Evolutionary conservation across 176 grass and related monocot species (phyloP).

Genomic region (Tuctoria greenei): DNA sequence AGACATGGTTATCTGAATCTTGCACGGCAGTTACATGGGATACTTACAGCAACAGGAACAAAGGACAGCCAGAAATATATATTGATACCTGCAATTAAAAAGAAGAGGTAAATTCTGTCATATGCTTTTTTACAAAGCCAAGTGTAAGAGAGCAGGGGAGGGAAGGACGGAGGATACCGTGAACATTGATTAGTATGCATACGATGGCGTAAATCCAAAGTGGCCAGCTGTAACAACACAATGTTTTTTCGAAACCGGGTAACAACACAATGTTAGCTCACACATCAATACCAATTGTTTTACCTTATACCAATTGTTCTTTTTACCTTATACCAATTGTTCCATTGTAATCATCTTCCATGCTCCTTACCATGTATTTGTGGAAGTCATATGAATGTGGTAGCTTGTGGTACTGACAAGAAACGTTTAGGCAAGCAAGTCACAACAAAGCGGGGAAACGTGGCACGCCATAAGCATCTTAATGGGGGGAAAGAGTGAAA

Average conservation of each 20-base stretch:
- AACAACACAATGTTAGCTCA: slow-evolving; percentile 38
- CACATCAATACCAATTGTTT: slow-evolving; percentile 20
- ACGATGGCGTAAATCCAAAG: slow-evolving; percentile 87
- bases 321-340: slow-evolving; percentile 88
- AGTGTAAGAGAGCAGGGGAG: background rate
- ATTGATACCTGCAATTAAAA: slow-evolving; percentile 77
- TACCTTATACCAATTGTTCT: slow-evolving; percentile 90
- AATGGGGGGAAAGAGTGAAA: background rate
- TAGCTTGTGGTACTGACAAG: slow-evolving; percentile 76
- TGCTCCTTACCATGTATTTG: slow-evolving; percentile 97
- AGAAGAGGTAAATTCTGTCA: background rate
- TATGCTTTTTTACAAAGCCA: background rate
- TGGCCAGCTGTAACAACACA: slow-evolving; percentile 68
- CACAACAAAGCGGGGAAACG: slow-evolving; percentile 28
- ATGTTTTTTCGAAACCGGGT: too few relatives aligned
- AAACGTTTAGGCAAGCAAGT: slow-evolving; percentile 30
- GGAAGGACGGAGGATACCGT: slow-evolving; percentile 49
- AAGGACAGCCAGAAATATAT: slow-evolving; percentile 99
- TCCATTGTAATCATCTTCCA: slow-evolving; percentile 95
- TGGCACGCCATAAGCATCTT: slow-evolving; percentile 13
- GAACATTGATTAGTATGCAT: slow-evolving; percentile 87
- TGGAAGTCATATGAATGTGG: slow-evolving; percentile 92
- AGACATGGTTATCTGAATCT: background rate
- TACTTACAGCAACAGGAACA: slow-evolving; percentile 76
- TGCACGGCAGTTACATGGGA: background rate